These are phyloP conservation scores for Crotalaria pallida DNA, from an alignment of 306 rosid genomes.

Conservation along the genomic window DNA sequence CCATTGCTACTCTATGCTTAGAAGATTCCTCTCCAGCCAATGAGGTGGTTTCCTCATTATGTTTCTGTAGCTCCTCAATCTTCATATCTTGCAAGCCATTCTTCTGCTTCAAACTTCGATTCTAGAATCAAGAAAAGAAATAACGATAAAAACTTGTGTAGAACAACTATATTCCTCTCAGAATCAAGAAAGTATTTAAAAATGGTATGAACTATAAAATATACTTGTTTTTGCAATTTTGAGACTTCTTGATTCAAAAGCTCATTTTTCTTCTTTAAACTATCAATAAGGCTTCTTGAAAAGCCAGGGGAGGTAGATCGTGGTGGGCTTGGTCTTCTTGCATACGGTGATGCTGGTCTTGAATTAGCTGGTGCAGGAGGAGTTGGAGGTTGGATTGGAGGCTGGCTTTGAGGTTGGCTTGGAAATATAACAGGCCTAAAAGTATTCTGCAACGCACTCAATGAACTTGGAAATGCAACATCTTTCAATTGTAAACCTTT, in stretches of 20 bases:
- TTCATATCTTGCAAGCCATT: constrained; percentile 52
- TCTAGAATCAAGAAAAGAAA: constrained; percentile 41
- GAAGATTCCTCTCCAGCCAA: constrained; percentile 54
- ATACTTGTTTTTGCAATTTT: constrained; percentile 65
- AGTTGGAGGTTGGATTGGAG: constrained; percentile 30
- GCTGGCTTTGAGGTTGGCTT: constrained; percentile 21
- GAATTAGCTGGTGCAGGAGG: constrained; percentile 34
- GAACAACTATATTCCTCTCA: neutral
- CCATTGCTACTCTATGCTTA: constrained; percentile 44
- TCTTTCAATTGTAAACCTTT: constrained; percentile 58
- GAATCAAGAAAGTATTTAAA: neutral
- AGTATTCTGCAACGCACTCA: constrained; percentile 50
- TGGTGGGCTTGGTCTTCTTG: constrained; percentile 83
- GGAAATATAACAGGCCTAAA: constrained; percentile 34
- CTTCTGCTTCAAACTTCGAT: constrained; percentile 53
- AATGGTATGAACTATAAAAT: constrained; percentile 17
- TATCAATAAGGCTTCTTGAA: constrained; percentile 78
- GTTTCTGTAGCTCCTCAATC: constrained; percentile 50
- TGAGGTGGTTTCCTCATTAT: constrained; percentile 37
- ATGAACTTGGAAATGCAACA: constrained; percentile 64
- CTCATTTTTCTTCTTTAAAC: constrained; percentile 67
- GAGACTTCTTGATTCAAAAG: constrained; percentile 58
- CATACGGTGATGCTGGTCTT: constrained; percentile 57
- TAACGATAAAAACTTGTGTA: constrained; percentile 12
- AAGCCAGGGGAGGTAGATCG: constrained; percentile 61